Conservation (phyloP, 2,329 filamentous ascomycete species). For the Hypoxylon sp. region DNA sequence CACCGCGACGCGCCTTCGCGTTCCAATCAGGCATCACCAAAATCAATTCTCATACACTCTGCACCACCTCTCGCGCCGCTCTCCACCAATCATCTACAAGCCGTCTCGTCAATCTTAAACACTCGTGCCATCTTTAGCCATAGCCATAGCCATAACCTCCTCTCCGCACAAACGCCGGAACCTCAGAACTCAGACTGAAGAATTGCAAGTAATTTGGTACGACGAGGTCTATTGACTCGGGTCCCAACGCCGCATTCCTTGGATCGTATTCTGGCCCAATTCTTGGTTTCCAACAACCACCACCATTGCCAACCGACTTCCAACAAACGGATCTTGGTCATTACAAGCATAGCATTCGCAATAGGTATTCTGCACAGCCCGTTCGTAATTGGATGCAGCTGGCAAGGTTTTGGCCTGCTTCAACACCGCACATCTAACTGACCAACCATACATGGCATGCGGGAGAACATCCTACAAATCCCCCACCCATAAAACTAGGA, state of each 20-base stretch:
- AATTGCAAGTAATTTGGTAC: conserved; percentile 17
- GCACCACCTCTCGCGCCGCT: conserved; percentile 29
- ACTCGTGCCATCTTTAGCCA: conserved; percentile 30
- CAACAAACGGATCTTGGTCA: conserved; percentile 16
- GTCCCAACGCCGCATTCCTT: conserved; percentile 14
- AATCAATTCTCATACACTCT: conserved; percentile 35
- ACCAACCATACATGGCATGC: conserved; percentile 30
- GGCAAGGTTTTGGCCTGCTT: conserved; percentile 28
- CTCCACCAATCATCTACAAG: conserved; percentile 29
- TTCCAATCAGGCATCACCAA: conserved; percentile 31
- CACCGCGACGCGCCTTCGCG: conserved; percentile 39
- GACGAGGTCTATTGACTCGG: conserved; percentile 16
- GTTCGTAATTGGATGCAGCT: conserved; percentile 22
- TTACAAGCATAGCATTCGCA: conserved; percentile 27
- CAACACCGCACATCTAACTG: conserved; percentile 25
- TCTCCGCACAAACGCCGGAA: conserved; percentile 14
- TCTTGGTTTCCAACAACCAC: background rate
- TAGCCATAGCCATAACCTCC: background rate
- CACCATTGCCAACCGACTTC: conserved; percentile 10
- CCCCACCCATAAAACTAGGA: conserved; percentile 38
- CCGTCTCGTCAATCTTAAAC: conserved; percentile 38
- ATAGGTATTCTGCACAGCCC: conserved; percentile 32
- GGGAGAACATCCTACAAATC: conserved; percentile 20
- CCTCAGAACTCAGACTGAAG: conserved; percentile 10
- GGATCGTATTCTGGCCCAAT: conserved; percentile 1